These are phyloP conservation scores for Fusarium piperis DNA, from an alignment of 2,329 filamentous ascomycete genomes.

Conservation along the genomic window DNA sequence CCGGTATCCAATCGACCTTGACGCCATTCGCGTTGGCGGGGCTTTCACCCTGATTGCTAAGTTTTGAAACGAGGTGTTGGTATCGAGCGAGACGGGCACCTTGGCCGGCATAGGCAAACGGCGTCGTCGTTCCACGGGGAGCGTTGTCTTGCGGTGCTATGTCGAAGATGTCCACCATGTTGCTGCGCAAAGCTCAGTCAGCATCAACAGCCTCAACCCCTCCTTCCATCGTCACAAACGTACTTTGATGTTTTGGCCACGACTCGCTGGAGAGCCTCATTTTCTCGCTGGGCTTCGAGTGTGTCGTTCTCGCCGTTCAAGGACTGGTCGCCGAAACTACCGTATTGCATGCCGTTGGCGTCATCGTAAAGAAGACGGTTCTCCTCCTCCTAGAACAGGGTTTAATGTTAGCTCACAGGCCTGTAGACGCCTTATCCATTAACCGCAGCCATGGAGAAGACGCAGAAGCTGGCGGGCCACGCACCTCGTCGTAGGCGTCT, in stretches of 20 bases:
- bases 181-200: constrained; percentile 53
- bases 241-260: constrained; percentile 73
- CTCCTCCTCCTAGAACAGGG: constrained; percentile 61
- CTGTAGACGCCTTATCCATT: neutral
- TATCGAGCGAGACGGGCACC: constrained; percentile 67
- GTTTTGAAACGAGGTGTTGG: constrained; percentile 69
- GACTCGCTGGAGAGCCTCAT: constrained; percentile 70
- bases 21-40: constrained; percentile 49
- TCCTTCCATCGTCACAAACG: constrained; percentile 30
- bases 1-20: constrained; percentile 65
- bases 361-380: constrained; percentile 70
- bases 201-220: neutral
- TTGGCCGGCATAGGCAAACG: constrained; percentile 63
- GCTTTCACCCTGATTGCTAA: constrained; percentile 58
- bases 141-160: constrained; percentile 63
- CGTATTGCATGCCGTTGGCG: constrained; percentile 66
- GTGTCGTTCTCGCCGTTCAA: constrained; percentile 66
- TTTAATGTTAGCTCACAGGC: constrained; percentile 10
- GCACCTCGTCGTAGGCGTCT: constrained; percentile 66
- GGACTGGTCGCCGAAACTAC: constrained; percentile 68
- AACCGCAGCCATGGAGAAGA: neutral
- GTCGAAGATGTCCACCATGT: constrained; percentile 75
- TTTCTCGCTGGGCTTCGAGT: constrained; percentile 70
- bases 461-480: constrained; percentile 16
- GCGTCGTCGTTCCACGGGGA: constrained; percentile 48